Base-by-base conservation (phyloP, 2,329 filamentous ascomycete genomes). In the Fusarium miscanthi region DNA sequence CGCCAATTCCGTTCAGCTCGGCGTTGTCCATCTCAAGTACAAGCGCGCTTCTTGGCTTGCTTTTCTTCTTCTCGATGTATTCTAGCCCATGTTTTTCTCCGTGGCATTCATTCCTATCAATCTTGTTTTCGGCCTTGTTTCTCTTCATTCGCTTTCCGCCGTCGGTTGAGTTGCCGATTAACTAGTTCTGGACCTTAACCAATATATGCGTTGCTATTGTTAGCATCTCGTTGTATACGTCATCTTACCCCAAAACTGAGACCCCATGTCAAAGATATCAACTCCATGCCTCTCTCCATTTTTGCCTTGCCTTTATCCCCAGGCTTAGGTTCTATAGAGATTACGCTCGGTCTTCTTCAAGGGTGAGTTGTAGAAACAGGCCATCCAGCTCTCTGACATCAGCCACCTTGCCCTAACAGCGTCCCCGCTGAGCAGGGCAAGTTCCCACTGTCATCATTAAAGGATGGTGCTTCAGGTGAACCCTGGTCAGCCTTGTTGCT, bases 341-440 rank as follows among this genome's bases (percentile, higher is more conserved):
- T 66, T 70, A 33, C 27, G 35, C 25, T 65, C 37, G 23, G n/a
- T 37, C 35, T 30, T 42, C 42, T 31, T 61, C 40, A 23, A 43
- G 31, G 23, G 41, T 45, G 51, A 66, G 46, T 56, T 31, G 49
- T 60, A 42, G 59, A 30, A 21, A 59, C 43, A 59, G 71, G 56
- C 75, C 75, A 77, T 74, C 75, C 75, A 77, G 72, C 63, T 65
- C 63, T 77, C 76, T 74, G 62, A 76, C 74, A 77, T 77, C 73
- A 76, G 74, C 71, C 76, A 77, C 75, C 73, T 76, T 76, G 69
- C 27, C 69, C 65, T 61, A 48, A 46, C 37, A 45, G 37, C 25
- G 49, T 48, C 46, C 60, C 63, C 65, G 51, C 65, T 66, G 51
- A 69, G 65, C 64, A 71, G 45, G 75, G 65, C 64, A 72, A 45